Base-by-base conservation (phyloP, 176 grass and related monocot genomes). In the bread wheat (Triticum aestivum) region DNA sequence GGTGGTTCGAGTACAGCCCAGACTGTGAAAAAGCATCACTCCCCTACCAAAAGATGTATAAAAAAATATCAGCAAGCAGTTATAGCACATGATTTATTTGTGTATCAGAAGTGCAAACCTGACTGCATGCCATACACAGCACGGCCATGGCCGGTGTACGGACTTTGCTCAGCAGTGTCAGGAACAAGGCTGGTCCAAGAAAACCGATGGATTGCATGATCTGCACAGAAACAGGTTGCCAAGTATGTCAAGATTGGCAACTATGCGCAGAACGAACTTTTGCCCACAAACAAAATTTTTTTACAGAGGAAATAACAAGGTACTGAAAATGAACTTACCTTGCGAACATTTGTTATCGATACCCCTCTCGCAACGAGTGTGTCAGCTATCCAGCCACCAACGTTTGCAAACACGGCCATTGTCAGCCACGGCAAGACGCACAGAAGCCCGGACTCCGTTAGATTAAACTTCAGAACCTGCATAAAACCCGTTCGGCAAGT, bases 151-250 rank as follows among this genome's bases (percentile, higher is more conserved):
- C 90, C 44, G 96, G 96, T 79, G 88, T 92, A 4, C 30, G 79
- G 65, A 94, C 90, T 89, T 91, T 85, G 74, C 90, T 95, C 82
- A 95, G 75, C 58, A 89, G 91, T 56, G 93, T 92, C 79, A 95
- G 71, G 86, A 98, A 98, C 33, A 98, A 89, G 47, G 96, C 93
- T 61, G 96, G 96, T 32, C 96, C 96, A 39, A 98, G 90, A 79
- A 98, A 98, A 58, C 96, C 96, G 82, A 98, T 95, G n/a, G 96
- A 91, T 83, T 98, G 96, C 96, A 98, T 98, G 89, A 98, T 98
- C 93, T 98, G 61, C 64, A 75, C 17, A 18, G 32, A 54, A 83
- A 37, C 30, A 82, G 12, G 8, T 82, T 68, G 54, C 26, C 47
- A 39, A 70, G 14, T 45, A 66, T 79, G 30, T 84, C 52, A 80